Percentiles rank a stretch among this genome's conserved stretches.
These are phyloP conservation scores for Termitomyces sp. DNA, from an alignment of 768 basidiomycete species.

Conservation along the genomic window DNA sequence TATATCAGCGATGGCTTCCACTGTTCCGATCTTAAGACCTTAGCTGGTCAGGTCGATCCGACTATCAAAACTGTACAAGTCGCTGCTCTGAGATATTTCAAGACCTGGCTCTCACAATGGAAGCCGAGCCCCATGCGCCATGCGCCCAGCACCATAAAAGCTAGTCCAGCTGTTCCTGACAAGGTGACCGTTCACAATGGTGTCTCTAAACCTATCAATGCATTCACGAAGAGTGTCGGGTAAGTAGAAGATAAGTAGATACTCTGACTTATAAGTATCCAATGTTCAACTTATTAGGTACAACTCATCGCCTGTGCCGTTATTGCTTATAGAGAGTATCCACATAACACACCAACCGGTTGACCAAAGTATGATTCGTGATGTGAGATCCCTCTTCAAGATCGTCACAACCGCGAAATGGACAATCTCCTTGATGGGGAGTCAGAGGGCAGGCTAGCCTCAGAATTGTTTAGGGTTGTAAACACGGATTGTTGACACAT, in stretches of 20 bases:
- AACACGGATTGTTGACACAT: too few species aligned
- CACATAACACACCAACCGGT: too few species aligned
- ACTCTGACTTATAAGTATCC: too few species aligned
- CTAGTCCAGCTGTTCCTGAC: not conserved
- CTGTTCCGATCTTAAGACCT: conserved; percentile 51
- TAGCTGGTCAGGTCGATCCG: conserved; percentile 40
- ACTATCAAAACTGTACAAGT: conserved; percentile 53
- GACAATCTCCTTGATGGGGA: too few species aligned
- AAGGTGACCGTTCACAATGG: not conserved
- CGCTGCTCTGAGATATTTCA: conserved; percentile 49
- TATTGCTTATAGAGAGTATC: too few species aligned
- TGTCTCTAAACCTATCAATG: conserved; percentile 30
- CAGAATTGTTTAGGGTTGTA: too few species aligned
- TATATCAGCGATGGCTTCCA: conserved; percentile 63
- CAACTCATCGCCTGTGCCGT: too few species aligned
- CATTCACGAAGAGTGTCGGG: conserved; percentile 30
- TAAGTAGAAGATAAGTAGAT: not conserved
- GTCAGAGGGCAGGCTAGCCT: too few species aligned
- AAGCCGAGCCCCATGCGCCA: conserved; percentile 13
- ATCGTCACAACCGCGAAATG: too few species aligned
- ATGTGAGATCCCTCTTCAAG: too few species aligned
- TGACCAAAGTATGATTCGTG: too few species aligned
- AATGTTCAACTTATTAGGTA: too few species aligned
- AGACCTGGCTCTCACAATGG: conserved; percentile 52
- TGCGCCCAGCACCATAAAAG: not conserved